Conservation (phyloP, 208 protist genomes). For the Trypanosoma mega region DNA sequence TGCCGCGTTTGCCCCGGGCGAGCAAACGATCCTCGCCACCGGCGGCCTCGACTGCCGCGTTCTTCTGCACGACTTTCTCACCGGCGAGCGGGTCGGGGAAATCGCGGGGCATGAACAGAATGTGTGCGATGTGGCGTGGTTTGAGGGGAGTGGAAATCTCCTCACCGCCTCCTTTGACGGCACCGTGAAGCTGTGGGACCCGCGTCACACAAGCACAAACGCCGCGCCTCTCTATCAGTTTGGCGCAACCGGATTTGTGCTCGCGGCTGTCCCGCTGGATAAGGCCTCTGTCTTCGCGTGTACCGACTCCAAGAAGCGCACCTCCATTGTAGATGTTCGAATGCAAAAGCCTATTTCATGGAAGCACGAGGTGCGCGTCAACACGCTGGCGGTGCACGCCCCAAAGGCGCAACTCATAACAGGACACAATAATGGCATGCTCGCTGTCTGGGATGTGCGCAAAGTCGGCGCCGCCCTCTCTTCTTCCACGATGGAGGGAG, state of each 20-base stretch:
- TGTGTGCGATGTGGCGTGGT: conserved; percentile 75
- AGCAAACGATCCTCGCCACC: conserved; percentile 62
- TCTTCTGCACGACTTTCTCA: conserved; percentile 81
- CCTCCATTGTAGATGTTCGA: conserved; percentile 72
- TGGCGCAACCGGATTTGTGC: conserved; percentile 66
- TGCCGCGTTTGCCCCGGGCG: conserved; percentile 70
- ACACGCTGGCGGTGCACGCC: conserved; percentile 73
- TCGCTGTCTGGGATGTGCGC: conserved; percentile 86
- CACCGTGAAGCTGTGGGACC: conserved; percentile 86
- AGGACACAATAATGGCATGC: conserved; percentile 75
- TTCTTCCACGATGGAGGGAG: conserved; percentile 25
- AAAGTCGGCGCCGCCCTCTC: conserved; percentile 51
- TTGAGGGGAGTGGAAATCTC: conserved; percentile 67
- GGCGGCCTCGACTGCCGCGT: conserved; percentile 79
- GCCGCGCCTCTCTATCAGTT: conserved; percentile 54
- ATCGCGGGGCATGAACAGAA: conserved; percentile 71
- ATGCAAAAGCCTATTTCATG: conserved; percentile 49
- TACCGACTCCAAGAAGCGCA: conserved; percentile 65
- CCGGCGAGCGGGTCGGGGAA: conserved; percentile 62
- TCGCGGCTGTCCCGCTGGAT: conserved; percentile 66
- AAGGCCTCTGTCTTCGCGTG: conserved; percentile 78
- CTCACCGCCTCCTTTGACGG: conserved; percentile 84
- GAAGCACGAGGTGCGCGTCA: conserved; percentile 72
- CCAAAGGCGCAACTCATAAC: conserved; percentile 58
- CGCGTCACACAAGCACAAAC: conserved; percentile 33